phyloP scores from a whole-genome alignment of 805 yeast species.

The Candida anglica region DNA sequence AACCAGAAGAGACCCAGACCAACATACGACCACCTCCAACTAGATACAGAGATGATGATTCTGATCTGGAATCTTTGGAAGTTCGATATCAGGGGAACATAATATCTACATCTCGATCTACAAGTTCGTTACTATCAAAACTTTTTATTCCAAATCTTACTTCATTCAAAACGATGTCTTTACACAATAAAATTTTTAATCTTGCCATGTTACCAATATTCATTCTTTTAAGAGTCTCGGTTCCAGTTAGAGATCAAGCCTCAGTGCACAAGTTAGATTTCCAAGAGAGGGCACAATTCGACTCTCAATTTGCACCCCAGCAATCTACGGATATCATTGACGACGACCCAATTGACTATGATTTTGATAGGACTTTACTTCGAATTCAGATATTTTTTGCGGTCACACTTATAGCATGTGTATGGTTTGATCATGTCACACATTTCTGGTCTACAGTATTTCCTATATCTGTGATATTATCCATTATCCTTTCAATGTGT shows the following conservation, averaged over 20 bases:
- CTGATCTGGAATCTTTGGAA: too few relatives aligned
- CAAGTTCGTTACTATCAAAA: too few relatives aligned
- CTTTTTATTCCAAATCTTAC: too few relatives aligned
- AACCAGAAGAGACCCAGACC: too few relatives aligned
- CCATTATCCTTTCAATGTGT: constrained; percentile 4
- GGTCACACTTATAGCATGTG: constrained; percentile 17
- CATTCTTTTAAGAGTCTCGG: constrained; percentile 22
- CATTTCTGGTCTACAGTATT: constrained; percentile 10
- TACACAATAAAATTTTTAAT: constrained; percentile 12
- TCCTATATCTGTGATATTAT: constrained; percentile 8
- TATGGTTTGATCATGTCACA: constrained; percentile 8
- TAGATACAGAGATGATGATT: too few relatives aligned
- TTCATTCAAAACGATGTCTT: too few relatives aligned
- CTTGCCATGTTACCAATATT: constrained; percentile 19
- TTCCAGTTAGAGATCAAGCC: constrained; percentile 29
- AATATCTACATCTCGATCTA: too few relatives aligned
- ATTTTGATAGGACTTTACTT: constrained; percentile 16
- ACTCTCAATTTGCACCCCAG: neutral
- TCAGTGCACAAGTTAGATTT: constrained; percentile 5
- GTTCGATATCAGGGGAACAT: too few relatives aligned
- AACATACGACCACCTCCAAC: too few relatives aligned
- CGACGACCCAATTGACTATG: neutral
- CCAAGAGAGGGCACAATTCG: constrained; percentile 2
- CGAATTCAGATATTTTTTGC: constrained; percentile 26
- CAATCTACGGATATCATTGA: too few relatives aligned